A percentile compares a stretch with the other conserved stretches of the same genome.
Evolutionary conservation across 23 red algal species (phyloP).

Genomic region (Rhodosorus marinus): DNA sequence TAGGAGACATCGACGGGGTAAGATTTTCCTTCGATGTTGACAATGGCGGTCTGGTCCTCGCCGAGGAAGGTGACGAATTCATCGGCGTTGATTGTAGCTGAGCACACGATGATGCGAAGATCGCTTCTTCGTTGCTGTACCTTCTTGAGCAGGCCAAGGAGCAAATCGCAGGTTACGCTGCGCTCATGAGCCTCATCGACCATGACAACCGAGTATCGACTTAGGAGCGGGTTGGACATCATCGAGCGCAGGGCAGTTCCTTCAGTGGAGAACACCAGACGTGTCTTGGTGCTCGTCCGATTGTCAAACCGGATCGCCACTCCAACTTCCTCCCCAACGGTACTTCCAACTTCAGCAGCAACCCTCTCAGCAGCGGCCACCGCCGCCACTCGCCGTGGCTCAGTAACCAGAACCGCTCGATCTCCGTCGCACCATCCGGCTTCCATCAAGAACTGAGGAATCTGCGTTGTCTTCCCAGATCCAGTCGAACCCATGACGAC

Average conservation of each 20-base stretch:
- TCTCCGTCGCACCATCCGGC: too few species aligned
- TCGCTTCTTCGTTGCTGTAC: slow-evolving; percentile 44
- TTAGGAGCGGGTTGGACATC: slow-evolving; percentile 27
- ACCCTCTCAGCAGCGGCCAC: slow-evolving; percentile 81
- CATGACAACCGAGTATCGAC: slow-evolving; percentile 33
- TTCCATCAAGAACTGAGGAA: too few species aligned
- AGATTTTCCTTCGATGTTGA: too few species aligned
- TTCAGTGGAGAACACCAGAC: slow-evolving; percentile 60
- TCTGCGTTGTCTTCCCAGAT: too few species aligned
- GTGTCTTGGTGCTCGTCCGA: slow-evolving; percentile 8
- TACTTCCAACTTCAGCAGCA: slow-evolving; percentile 47
- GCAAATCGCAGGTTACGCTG: slow-evolving; percentile 50
- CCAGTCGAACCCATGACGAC: too few species aligned
- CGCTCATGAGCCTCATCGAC: slow-evolving; percentile 96
- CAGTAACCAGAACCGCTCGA: slow-evolving; percentile 58
- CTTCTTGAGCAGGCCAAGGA: slow-evolving; percentile 38
- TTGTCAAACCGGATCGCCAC: slow-evolving; percentile 49
- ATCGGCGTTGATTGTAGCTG: slow-evolving; percentile 67
- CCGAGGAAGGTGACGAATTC: slow-evolving; percentile 72
- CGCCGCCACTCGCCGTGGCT: slow-evolving; percentile 84
- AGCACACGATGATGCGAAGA: slow-evolving; percentile 56
- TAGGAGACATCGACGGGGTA: too few species aligned
- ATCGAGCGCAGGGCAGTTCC: slow-evolving; percentile 49
- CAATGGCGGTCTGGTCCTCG: slow-evolving; percentile 42
- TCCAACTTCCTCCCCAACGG: slow-evolving; percentile 36